Evolutionary conservation across 441 rosid genomes (phyloP), one percentile per base, ranked within the genome.

Genomic region (Populus hybrid): DNA sequence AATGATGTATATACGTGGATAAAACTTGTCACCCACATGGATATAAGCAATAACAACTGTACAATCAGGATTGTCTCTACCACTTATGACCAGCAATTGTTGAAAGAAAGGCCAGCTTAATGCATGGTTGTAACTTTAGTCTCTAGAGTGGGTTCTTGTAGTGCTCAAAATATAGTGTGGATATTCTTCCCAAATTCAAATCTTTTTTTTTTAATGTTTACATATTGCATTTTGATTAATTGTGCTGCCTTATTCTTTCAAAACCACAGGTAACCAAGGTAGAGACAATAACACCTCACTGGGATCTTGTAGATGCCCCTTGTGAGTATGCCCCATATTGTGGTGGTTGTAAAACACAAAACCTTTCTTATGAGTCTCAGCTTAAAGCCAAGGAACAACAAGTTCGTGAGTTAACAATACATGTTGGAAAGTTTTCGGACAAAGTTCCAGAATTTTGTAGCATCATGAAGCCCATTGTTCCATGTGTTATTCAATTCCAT

Each of bases 341-440:
- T 79, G 96, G 95, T n/a, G 98, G 99, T 69, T 95, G 96, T 81
- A 95, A 93, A 77, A 90, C 94, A 10, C 99, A 95, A 72, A 92
- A 89, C 79, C 82, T 95, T 42, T 79, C 87, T 26, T 93, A 95
- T 72, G 91, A 90, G 84, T 97, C 98, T 88, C 98, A 92, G 87
- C 78, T 92, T 61, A 88, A 84, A 85, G 95, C 93, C 80, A 93
- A 95, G 89, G 94, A 95, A 67, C 90, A 91, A 73, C 96, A 91
- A 82, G 97, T 93, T 46, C 85, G 74, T 69, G 99, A 92, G 73
- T 79, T 93, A 73, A 77, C 93, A 59, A 66, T 82, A 26, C 88
- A 89, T 87, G 91, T 92, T 71, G 98, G 98, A 71, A 95, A 80
- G 77, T 90, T 92, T 77, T 85, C 93, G 57, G 80, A 77, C 85